These are phyloP conservation scores for Solidago caesia DNA, from an alignment of 129 eudicot species.

Conservation along the genomic window DNA sequence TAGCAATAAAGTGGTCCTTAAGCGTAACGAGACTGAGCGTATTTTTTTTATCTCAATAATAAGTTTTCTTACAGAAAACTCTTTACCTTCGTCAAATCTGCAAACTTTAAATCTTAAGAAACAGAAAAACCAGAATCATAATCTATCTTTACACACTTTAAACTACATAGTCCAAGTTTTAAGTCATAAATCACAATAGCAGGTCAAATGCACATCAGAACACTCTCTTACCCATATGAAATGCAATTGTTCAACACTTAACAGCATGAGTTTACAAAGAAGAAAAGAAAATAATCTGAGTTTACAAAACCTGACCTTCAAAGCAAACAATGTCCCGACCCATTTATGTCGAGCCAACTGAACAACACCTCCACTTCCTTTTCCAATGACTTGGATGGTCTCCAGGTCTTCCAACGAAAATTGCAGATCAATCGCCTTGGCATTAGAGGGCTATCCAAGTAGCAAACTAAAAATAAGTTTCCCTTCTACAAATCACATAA, in stretches of 20 bases:
- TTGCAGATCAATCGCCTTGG: conserved; percentile 74
- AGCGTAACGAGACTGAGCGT: neutral
- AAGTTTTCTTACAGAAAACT: neutral
- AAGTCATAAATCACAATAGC: neutral
- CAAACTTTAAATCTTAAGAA: neutral
- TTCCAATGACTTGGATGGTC: conserved; percentile 90
- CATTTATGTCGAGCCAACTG: conserved; percentile 98
- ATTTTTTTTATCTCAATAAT: neutral
- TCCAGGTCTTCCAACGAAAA: conserved; percentile 95
- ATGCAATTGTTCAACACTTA: neutral
- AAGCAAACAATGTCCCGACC: conserved; percentile 87
- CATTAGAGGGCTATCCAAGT: conserved; percentile 55
- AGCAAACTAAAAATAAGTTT: conserved; percentile 19
- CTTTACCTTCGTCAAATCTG: neutral
- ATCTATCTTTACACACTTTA: neutral
- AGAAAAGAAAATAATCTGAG: conserved; percentile 1
- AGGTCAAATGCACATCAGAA: neutral
- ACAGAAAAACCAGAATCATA: neutral
- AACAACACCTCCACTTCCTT: conserved; percentile 98
- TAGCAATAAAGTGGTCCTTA: neutral
- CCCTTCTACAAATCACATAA: neutral
- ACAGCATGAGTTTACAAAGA: neutral
- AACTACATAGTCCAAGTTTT: neutral
- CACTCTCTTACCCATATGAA: conserved; percentile 3
- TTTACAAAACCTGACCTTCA: conserved; percentile 63